Base-by-base conservation (phyloP, 768 basidiomycete genomes). In the Trametes meyenii region DNA sequence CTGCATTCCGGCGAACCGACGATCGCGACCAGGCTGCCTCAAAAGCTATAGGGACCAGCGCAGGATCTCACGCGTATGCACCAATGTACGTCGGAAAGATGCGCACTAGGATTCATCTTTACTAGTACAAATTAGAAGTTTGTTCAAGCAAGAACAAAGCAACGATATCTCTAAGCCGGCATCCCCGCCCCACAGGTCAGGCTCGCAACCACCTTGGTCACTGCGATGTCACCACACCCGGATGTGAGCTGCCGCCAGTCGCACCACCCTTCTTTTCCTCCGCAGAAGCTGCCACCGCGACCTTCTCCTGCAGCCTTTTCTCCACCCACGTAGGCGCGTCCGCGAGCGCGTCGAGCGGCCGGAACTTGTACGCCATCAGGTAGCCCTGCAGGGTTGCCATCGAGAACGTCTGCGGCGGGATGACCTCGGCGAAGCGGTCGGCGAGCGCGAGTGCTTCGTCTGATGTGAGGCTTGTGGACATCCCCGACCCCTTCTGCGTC, bases 291-390 rank as follows among this genome's bases (percentile, higher is more conserved):
- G 11, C 40, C 16, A 17, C 50, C 21, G 50, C 50, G 5, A 24
- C 23, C 44, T 49, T 63, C 46, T 50, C 52, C 16, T 24, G 26
- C 23, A 43, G 16, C 52, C 42, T 36, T 16, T 48, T 51, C 50
- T 50, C 63, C 13, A 67, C 60, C 63, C 66, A 67, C 6, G 58
- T 60, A 17, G 56, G 56, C 7, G 50, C 61, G 6, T 58, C 58
- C 12, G 21, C 50, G 38, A 67, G 78, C 11, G 89, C 89, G 11
- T 79, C 80, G 58, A 75, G 70, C 0, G 89, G 88, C 6, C 80
- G 72, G 4, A 74, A 76, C 72, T 91, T 90, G 75, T 87, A 83
- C 19, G 75, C 73, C 87, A 93, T 89, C 61, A 92, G 71, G 70
- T 85, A 90, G 3, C 86, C 83, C 65, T 81, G 80, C 13, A 83